These are phyloP conservation scores for Neurospora sp. DNA, from an alignment of 2,329 filamentous ascomycete genomes.

Conservation along the genomic window DNA sequence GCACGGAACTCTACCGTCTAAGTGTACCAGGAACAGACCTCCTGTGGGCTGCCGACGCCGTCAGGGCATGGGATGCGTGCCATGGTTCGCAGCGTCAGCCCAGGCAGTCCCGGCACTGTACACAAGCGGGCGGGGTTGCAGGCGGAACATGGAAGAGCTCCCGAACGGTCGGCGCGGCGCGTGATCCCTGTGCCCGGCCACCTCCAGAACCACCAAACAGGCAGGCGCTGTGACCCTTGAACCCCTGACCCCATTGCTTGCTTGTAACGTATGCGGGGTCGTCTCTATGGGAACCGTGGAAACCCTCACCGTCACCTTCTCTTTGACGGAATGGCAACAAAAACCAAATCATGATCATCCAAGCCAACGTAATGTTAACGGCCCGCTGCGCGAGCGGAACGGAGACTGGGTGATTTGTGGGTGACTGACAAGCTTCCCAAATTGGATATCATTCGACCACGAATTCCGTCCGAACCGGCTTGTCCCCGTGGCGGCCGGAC, in stretches of 20 bases:
- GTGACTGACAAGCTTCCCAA: background rate
- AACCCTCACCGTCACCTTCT: background rate
- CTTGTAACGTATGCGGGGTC: background rate
- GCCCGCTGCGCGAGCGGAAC: background rate
- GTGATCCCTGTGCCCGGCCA: background rate
- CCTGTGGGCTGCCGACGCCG: background rate
- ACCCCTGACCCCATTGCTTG: background rate
- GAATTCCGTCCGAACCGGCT: background rate
- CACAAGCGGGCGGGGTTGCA: background rate
- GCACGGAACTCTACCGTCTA: background rate
- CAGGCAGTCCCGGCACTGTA: background rate
- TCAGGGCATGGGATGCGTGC: background rate
- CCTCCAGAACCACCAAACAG: background rate
- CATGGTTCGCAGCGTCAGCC: background rate
- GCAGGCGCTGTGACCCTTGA: background rate
- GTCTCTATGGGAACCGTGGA: background rate
- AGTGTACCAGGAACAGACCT: background rate
- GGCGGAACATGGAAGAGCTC: background rate
- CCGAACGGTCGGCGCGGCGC: background rate
- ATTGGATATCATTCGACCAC: background rate
- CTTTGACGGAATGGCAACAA: background rate
- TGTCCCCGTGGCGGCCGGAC: background rate
- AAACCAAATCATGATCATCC: background rate
- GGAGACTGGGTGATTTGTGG: background rate
- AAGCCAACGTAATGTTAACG: background rate